phyloP scores from a whole-genome alignment of 2,329 filamentous ascomycete species.

The Aspergillus spinulosporus region DNA sequence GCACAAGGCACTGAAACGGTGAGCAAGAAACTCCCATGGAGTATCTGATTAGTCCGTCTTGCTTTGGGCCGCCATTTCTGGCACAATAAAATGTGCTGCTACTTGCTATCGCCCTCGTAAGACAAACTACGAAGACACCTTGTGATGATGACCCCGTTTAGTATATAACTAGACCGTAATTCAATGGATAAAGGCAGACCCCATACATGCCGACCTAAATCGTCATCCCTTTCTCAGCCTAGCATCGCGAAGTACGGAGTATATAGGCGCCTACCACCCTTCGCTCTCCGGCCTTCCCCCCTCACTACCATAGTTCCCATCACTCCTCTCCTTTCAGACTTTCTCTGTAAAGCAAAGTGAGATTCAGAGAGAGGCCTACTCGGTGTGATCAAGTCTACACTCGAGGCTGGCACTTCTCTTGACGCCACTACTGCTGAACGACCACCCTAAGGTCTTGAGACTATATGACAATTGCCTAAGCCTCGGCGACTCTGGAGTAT shows the following conservation, averaged over 20 bases:
- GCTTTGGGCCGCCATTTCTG: conserved; percentile 23
- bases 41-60: conserved; percentile 12
- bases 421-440: conserved; percentile 13
- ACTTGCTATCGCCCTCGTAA: conserved; percentile 6
- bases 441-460: background rate
- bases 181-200: background rate
- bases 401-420: background rate
- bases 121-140: conserved; percentile 16
- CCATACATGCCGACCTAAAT: conserved; percentile 9
- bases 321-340: background rate
- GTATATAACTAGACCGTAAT: conserved; percentile 15
- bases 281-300: background rate
- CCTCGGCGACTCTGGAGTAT: conserved; percentile 1
- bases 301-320: conserved; percentile 4
- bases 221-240: conserved; percentile 21
- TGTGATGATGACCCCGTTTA: conserved; percentile 22
- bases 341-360: background rate
- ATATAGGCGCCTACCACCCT: conserved; percentile 24
- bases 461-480: conserved; percentile 25
- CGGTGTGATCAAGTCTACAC: background rate
- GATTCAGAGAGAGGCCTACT: background rate
- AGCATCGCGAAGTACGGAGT: conserved; percentile 8
- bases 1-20: background rate
- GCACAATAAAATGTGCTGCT: conserved; percentile 2
- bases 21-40: background rate